A percentile compares a stretch with the other conserved stretches of the same genome.
Conservation (phyloP, 1,284 basidiomycete species). For the Microstroma glucosiphilum region DNA sequence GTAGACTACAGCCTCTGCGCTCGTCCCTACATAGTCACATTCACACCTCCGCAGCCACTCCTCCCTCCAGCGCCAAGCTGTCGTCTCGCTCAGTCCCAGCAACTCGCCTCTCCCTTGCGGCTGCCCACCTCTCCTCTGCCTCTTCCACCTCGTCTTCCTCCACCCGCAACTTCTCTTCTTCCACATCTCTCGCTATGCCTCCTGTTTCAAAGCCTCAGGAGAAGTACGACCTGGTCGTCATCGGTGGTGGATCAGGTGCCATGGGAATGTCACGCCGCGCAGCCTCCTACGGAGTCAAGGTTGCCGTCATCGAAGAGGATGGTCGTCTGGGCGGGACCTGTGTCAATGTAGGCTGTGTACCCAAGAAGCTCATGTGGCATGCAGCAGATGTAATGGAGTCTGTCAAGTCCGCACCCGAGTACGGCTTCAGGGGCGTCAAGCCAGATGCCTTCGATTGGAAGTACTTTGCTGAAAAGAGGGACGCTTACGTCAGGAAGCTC, state of each 20-base stretch:
- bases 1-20: no score
- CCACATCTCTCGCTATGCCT: constrained; percentile 31
- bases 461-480: constrained; percentile 83
- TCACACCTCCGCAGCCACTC: no score
- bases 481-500: constrained; percentile 84
- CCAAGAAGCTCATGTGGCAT: constrained; percentile 92
- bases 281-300: constrained; percentile 86
- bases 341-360: constrained; percentile 68
- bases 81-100: background rate
- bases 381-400: constrained; percentile 80
- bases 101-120: constrained; percentile 8
- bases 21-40: no score
- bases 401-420: constrained; percentile 65
- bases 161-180: constrained; percentile 9
- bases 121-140: constrained; percentile 12
- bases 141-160: background rate
- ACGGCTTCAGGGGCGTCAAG: constrained; percentile 62
- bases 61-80: background rate
- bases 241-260: constrained; percentile 50
- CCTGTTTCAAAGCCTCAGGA: constrained; percentile 37
- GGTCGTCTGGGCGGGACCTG: constrained; percentile 85
- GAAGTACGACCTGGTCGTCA: constrained; percentile 48
- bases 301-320: constrained; percentile 76
- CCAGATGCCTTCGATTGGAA: constrained; percentile 72
- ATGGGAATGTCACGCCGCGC: constrained; percentile 58